These are phyloP conservation scores for Mucor racemosus DNA, from an alignment of 371 early-diverging fungal genomes.

Conservation along the genomic window DNA sequence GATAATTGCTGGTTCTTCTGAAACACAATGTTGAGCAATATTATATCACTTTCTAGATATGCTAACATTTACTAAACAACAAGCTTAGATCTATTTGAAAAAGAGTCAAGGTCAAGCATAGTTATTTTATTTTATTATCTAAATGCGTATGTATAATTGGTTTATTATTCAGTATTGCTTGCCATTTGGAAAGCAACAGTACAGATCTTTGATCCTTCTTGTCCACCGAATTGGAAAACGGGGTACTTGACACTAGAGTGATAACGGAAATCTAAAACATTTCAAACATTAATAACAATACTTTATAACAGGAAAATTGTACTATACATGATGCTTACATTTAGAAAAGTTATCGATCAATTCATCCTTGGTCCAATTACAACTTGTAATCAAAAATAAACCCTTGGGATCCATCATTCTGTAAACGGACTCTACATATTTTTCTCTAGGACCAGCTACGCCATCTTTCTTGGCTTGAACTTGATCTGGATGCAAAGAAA, in stretches of 20 bases:
- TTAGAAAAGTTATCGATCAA: conserved; percentile 66
- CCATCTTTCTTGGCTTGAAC: conserved; percentile 39
- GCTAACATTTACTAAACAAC: background rate
- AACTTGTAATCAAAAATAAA: conserved; percentile 84
- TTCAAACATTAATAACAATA: background rate
- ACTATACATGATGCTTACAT: conserved; percentile 39
- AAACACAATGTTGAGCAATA: background rate
- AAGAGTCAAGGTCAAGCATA: too few relatives aligned
- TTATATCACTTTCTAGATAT: background rate
- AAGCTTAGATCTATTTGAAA: background rate
- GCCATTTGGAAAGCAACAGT: conserved; percentile 71
- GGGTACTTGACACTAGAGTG: conserved; percentile 78
- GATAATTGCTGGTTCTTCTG: background rate
- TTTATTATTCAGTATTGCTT: background rate
- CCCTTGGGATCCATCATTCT: conserved; percentile 43
- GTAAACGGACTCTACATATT: conserved; percentile 36
- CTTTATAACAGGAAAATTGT: background rate
- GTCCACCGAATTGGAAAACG: conserved; percentile 88
- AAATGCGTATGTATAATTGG: background rate
- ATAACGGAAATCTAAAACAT: conserved; percentile 61
- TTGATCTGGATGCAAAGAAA: conserved; percentile 72
- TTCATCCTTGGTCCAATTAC: conserved; percentile 93
- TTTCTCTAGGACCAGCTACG: conserved; percentile 43
- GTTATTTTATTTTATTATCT: background rate
- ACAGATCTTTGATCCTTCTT: conserved; percentile 82